A percentile compares a stretch with the other conserved stretches of the same genome.
Conservation (phyloP, 2,329 filamentous ascomycete genomes). For the Trichophyton verrucosum region DNA sequence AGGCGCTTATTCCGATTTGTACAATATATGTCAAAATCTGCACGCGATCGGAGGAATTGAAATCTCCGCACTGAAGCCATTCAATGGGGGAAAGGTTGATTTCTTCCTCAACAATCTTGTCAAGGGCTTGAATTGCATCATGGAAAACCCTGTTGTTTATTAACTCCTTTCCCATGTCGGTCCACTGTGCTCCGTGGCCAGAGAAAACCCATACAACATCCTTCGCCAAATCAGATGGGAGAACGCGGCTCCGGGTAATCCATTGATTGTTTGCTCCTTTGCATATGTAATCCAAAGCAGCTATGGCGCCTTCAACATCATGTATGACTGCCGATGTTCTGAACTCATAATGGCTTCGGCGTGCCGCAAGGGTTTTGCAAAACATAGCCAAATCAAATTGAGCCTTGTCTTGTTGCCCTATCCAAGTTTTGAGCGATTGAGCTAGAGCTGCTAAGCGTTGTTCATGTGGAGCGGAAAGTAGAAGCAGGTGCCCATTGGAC, state of each 20-base stretch:
- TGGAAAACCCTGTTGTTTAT: background rate
- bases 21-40: background rate
- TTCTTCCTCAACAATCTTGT: background rate
- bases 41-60: background rate
- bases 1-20: background rate
- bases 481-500: background rate
- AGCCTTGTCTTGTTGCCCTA: background rate
- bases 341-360: background rate
- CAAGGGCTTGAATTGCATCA: background rate
- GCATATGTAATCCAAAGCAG: background rate
- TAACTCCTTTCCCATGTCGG: conserved; percentile 7
- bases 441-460: background rate
- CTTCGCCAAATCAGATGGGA: background rate
- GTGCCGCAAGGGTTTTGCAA: background rate
- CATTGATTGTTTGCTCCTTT: background rate
- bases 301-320: background rate
- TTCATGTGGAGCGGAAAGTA: conserved; percentile 4
- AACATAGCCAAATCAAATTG: background rate
- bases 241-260: background rate
- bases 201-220: conserved; percentile 12
- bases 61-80: background rate
- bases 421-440: background rate
- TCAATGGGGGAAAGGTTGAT: background rate
- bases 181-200: conserved; percentile 15
- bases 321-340: background rate